These are phyloP conservation scores for Papilionanthe hybrid DNA, from an alignment of 116 monocot genomes.

Conservation along the genomic window DNA sequence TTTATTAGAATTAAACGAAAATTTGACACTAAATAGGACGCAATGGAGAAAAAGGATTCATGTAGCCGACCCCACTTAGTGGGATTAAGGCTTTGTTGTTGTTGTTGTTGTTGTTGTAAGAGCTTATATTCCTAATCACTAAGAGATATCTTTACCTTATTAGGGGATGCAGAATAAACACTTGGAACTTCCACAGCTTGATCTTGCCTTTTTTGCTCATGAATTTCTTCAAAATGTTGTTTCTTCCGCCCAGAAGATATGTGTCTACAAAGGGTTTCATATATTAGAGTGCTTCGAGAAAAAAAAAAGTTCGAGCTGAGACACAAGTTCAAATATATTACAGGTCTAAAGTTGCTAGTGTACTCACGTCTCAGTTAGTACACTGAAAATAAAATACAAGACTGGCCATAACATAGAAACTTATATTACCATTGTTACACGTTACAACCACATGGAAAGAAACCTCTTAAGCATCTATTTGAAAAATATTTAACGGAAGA, in stretches of 20 bases:
- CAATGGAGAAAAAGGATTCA: no score
- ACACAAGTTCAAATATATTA: background rate
- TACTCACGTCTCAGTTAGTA: background rate
- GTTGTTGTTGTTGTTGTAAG: no score
- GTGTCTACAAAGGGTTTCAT: constrained; percentile 11
- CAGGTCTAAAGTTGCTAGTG: background rate
- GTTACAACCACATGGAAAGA: background rate
- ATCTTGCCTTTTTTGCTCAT: constrained; percentile 6
- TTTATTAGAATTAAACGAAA: no score
- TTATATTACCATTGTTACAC: background rate
- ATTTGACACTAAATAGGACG: no score
- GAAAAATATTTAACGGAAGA: background rate
- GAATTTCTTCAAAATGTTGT: constrained; percentile 9
- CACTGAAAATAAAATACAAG: background rate
- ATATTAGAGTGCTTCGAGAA: background rate
- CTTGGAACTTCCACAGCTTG: background rate
- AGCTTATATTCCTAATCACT: background rate
- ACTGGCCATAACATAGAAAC: background rate
- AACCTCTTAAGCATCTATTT: background rate
- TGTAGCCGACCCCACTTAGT: no score
- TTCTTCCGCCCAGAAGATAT: constrained; percentile 8
- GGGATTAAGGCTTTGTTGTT: no score
- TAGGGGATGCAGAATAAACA: constrained; percentile 17
- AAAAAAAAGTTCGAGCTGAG: background rate
- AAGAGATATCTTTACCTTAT: constrained; percentile 14